phyloP scores from a whole-genome alignment of 306 rosid species.

The Benincasa hispida region DNA sequence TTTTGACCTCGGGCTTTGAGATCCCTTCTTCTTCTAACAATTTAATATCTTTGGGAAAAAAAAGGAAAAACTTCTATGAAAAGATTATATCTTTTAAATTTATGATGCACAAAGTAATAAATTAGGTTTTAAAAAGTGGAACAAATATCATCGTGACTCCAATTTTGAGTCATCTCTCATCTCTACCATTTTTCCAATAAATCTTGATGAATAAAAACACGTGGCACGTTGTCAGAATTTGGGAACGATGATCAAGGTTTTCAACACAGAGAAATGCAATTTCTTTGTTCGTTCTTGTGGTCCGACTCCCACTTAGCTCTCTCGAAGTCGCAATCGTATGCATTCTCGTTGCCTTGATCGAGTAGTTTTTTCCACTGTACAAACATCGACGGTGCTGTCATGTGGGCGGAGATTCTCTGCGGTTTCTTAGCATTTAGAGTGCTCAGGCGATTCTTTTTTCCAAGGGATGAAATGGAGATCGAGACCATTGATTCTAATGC shows the following conservation, averaged over 20 bases:
- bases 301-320: neutral
- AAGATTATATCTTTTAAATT: too few relatives aligned
- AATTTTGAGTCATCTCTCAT: too few relatives aligned
- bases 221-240: too few relatives aligned
- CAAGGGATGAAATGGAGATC: slow-evolving; percentile 44
- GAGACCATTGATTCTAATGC: slow-evolving; percentile 43
- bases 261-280: neutral
- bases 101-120: too few relatives aligned
- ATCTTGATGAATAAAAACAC: too few relatives aligned
- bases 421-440: slow-evolving; percentile 40
- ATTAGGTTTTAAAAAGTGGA: too few relatives aligned
- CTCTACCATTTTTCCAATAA: too few relatives aligned
- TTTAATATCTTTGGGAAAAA: too few relatives aligned
- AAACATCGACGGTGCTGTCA: neutral
- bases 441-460: slow-evolving; percentile 32
- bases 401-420: slow-evolving; percentile 63
- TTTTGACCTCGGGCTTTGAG: too few relatives aligned
- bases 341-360: neutral
- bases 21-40: too few relatives aligned
- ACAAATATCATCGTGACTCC: too few relatives aligned
- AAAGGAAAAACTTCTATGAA: too few relatives aligned
- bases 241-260: neutral
- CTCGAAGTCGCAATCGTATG: neutral
- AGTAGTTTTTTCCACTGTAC: neutral
- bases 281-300: neutral